Percentiles rank a stretch among this genome's conserved stretches.
These are phyloP conservation scores for Liriodendron chinense DNA, from an alignment of 164 flowering plant genomes.

Conservation along the genomic window DNA sequence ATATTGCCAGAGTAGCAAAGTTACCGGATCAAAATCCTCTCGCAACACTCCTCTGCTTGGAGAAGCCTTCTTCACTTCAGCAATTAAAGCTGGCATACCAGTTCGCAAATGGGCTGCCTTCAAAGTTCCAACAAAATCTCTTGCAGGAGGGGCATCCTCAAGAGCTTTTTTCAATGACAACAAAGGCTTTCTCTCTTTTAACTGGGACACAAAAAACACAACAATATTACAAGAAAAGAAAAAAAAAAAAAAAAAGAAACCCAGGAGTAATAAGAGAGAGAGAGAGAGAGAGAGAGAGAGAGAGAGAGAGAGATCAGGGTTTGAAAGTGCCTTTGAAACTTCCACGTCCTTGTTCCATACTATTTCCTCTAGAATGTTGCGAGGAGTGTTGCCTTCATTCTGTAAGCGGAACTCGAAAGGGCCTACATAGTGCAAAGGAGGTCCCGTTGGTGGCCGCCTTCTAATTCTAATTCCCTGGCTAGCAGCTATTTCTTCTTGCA, in stretches of 20 bases:
- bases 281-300: conserved; percentile 8
- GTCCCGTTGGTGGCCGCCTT: conserved; percentile 76
- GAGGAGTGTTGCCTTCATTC: conserved; percentile 84
- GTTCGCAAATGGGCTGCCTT: conserved; percentile 63
- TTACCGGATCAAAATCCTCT: conserved; percentile 92
- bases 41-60: conserved; percentile 91
- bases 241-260: not conserved
- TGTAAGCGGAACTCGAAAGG: conserved; percentile 79
- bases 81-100: conserved; percentile 86
- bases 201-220: conserved; percentile 28
- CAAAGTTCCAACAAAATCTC: conserved; percentile 87
- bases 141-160: conserved; percentile 60
- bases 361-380: conserved; percentile 93
- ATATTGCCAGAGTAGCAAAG: conserved; percentile 3
- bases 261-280: not conserved
- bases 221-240: not conserved
- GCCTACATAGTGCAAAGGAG: conserved; percentile 83
- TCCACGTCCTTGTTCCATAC: conserved; percentile 85
- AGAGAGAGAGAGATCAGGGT: not conserved
- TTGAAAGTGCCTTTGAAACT: conserved; percentile 48
- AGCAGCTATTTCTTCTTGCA: conserved; percentile 64
- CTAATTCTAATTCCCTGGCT: conserved; percentile 81
- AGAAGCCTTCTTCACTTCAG: conserved; percentile 99
- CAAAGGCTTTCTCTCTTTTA: conserved; percentile 63
- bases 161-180: conserved; percentile 39